Percentiles rank a stretch among this genome's conserved stretches.
These are phyloP conservation scores for Wickerhamomyces bovis DNA, from an alignment of 805 yeast genomes.

Conservation along the genomic window DNA sequence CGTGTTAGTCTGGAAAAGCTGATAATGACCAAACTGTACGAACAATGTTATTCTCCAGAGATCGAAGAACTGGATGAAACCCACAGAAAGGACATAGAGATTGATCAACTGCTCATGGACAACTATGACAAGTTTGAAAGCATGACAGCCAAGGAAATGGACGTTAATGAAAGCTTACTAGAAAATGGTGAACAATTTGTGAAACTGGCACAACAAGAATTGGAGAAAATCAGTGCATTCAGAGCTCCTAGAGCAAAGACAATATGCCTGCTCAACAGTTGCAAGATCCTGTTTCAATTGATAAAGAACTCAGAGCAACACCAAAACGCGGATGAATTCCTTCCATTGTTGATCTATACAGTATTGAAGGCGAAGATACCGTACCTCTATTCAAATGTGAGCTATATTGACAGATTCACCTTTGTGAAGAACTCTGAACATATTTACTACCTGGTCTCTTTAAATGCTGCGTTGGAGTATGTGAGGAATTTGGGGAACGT, in stretches of 20 bases:
- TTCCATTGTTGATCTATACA: constrained; percentile 83
- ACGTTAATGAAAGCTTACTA: constrained; percentile 51
- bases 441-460: constrained; percentile 84
- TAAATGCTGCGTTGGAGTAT: constrained; percentile 83
- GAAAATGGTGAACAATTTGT: constrained; percentile 48
- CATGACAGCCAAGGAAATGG: constrained; percentile 62
- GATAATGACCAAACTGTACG: constrained; percentile 80
- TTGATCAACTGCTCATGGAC: constrained; percentile 47
- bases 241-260: constrained; percentile 94
- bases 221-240: constrained; percentile 71
- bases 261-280: constrained; percentile 84
- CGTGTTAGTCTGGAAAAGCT: constrained; percentile 90
- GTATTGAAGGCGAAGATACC: constrained; percentile 62
- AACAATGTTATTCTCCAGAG: constrained; percentile 74
- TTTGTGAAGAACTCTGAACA: constrained; percentile 79
- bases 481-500: constrained; percentile 44
- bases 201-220: constrained; percentile 64
- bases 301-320: constrained; percentile 56
- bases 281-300: constrained; percentile 87
- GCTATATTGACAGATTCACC: constrained; percentile 81
- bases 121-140: constrained; percentile 63
- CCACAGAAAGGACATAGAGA: constrained; percentile 56
- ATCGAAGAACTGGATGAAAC: constrained; percentile 44
- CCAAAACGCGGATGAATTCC: constrained; percentile 89
- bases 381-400: constrained; percentile 68